These are phyloP conservation scores for Saccharomyces hybrid DNA, from an alignment of 1,139 yeast species.

Conservation along the genomic window DNA sequence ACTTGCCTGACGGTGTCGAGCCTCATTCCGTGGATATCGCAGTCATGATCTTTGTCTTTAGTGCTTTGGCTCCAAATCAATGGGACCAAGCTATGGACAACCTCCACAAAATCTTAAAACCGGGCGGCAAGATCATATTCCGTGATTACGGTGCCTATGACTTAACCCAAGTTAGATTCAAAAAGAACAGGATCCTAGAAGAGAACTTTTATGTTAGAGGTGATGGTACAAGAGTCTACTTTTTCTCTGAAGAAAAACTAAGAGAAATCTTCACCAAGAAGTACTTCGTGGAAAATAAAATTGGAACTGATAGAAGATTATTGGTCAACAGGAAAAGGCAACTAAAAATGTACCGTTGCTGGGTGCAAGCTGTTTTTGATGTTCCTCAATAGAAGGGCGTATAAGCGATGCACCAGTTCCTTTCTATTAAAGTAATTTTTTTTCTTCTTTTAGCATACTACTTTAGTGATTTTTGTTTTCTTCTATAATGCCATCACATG, in stretches of 20 bases:
- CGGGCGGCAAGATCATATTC: conserved; percentile 84
- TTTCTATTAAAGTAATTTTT: background rate
- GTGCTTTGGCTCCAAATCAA: conserved; percentile 87
- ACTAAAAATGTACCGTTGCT: conserved; percentile 90
- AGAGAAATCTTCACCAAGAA: conserved; percentile 59
- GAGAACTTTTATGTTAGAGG: conserved; percentile 96
- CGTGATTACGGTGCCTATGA: conserved; percentile 96
- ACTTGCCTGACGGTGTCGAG: conserved; percentile 76
- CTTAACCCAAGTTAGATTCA: conserved; percentile 89
- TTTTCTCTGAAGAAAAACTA: conserved; percentile 90
- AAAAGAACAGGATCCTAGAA: conserved; percentile 76
- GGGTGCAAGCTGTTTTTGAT: conserved; percentile 89
- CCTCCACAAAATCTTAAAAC: conserved; percentile 66
- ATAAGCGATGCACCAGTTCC: background rate
- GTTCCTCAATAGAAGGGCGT: conserved; percentile 27
- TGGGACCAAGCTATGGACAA: conserved; percentile 79
- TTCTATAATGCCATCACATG: background rate
- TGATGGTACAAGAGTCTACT: conserved; percentile 95
- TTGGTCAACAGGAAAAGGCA: conserved; percentile 88
- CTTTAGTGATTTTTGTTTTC: background rate
- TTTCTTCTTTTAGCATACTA: background rate
- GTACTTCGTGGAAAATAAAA: conserved; percentile 60
- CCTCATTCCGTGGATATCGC: conserved; percentile 82
- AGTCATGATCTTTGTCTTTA: conserved; percentile 88
- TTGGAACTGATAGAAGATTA: conserved; percentile 85